Conservation (phyloP, 306 rosid genomes). For the Corylus americana region DNA sequence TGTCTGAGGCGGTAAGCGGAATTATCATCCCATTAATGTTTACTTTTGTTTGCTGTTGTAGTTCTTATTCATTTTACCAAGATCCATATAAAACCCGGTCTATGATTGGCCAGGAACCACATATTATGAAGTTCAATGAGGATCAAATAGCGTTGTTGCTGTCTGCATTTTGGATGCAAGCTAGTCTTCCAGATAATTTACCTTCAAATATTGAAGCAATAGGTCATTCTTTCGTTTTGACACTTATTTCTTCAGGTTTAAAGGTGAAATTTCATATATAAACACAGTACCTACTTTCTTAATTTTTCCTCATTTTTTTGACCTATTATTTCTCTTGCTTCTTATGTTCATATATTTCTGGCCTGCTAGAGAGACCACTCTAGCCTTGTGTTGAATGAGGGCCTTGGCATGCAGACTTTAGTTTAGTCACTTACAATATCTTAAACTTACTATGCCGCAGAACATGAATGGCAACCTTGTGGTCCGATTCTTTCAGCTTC, state of each 20-base stretch:
- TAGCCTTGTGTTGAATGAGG: neutral
- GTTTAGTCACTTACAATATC: slow-evolving; percentile 11
- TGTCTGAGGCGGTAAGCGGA: slow-evolving; percentile 57
- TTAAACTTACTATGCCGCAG: slow-evolving; percentile 48
- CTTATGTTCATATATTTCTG: neutral
- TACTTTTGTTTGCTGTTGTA: slow-evolving; percentile 13
- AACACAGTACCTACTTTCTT: neutral
- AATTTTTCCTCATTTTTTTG: neutral
- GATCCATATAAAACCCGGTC: slow-evolving; percentile 13
- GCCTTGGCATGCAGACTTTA: neutral
- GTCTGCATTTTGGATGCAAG: slow-evolving; percentile 93
- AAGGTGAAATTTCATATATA: slow-evolving; percentile 50
- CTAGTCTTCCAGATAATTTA: slow-evolving; percentile 75
- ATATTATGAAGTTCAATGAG: slow-evolving; percentile 76
- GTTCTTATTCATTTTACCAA: slow-evolving; percentile 14
- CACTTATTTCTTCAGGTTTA: slow-evolving; percentile 64
- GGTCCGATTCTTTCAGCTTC: slow-evolving; percentile 81
- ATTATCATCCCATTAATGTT: slow-evolving; percentile 7
- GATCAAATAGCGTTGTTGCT: slow-evolving; percentile 86
- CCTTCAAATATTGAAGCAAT: slow-evolving; percentile 91
- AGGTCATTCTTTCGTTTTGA: slow-evolving; percentile 69
- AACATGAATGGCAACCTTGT: slow-evolving; percentile 61
- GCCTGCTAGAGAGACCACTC: neutral
- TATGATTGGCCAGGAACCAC: slow-evolving; percentile 67
- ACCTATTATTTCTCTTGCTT: neutral